Conservation (phyloP, 305 asterid genomes). For the Fraxinus baroniana region DNA sequence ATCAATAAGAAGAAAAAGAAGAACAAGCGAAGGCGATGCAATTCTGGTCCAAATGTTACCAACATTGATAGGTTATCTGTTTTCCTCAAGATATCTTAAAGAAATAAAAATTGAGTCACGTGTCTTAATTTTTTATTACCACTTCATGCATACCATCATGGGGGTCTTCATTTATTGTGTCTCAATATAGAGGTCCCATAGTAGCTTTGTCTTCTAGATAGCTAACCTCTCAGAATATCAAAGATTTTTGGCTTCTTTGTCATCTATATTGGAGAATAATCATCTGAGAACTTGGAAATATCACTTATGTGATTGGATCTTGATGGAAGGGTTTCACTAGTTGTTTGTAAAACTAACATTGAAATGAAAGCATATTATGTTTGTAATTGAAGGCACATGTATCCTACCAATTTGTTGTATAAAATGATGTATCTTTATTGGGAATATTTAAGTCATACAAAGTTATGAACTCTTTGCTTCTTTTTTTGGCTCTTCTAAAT, state of each 20-base stretch:
- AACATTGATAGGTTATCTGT: no score
- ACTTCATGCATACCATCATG: neutral
- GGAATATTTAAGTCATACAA: neutral
- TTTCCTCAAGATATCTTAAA: neutral
- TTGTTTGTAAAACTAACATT: neutral
- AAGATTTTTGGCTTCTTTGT: neutral
- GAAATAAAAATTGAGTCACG: neutral
- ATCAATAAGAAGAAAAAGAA: conserved; percentile 36
- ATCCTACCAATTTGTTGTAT: conserved; percentile 1
- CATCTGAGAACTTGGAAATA: neutral
- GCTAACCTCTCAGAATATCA: neutral
- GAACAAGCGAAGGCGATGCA: no score
- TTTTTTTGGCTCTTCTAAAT: neutral
- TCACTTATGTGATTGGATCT: neutral
- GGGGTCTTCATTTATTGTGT: neutral
- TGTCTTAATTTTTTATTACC: neutral
- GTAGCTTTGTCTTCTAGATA: neutral
- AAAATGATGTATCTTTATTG: neutral
- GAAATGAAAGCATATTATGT: neutral
- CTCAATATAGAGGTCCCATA: neutral
- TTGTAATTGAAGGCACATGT: neutral
- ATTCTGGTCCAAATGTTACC: no score
- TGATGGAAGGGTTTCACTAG: neutral
- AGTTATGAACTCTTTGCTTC: conserved; percentile 8
- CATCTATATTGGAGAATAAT: neutral